phyloP scores from a whole-genome alignment of 2,329 filamentous ascomycete species.

The Trichophaea hybrida region DNA sequence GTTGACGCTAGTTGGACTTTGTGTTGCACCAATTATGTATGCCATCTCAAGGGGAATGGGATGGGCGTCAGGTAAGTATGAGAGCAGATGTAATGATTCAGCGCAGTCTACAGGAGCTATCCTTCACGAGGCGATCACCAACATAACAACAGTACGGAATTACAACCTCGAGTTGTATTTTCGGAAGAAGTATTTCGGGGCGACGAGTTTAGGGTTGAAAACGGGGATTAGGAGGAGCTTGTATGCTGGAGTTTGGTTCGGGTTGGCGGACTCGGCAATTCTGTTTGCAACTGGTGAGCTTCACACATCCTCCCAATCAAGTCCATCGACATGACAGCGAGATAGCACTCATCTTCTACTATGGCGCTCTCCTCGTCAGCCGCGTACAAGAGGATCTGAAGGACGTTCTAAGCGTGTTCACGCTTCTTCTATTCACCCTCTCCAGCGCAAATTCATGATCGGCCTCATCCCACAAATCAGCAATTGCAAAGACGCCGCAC shows the following conservation, averaged over 20 bases:
- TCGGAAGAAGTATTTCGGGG: slow-evolving; percentile 43
- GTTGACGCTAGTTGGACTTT: slow-evolving; percentile 61
- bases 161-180: slow-evolving; percentile 64
- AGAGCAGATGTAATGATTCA: slow-evolving; percentile 50
- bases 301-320: background rate
- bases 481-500: slow-evolving; percentile 56
- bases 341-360: slow-evolving; percentile 65
- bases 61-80: slow-evolving; percentile 54
- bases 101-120: slow-evolving; percentile 46
- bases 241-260: slow-evolving; percentile 58
- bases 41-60: slow-evolving; percentile 52
- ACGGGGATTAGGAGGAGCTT: slow-evolving; percentile 52
- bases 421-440: slow-evolving; percentile 71
- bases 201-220: slow-evolving; percentile 40
- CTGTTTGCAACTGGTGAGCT: slow-evolving; percentile 48
- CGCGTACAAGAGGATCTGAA: slow-evolving; percentile 38
- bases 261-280: slow-evolving; percentile 58
- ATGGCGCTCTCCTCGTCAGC: slow-evolving; percentile 52
- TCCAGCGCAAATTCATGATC: slow-evolving; percentile 55
- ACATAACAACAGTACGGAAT: slow-evolving; percentile 63
- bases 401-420: slow-evolving; percentile 58
- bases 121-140: slow-evolving; percentile 60
- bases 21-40: slow-evolving; percentile 53
- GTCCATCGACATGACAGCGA: too few relatives aligned
- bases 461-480: slow-evolving; percentile 61